Conservation (phyloP, 805 yeast genomes). For the Vanderwaltozyma verrucispora region DNA sequence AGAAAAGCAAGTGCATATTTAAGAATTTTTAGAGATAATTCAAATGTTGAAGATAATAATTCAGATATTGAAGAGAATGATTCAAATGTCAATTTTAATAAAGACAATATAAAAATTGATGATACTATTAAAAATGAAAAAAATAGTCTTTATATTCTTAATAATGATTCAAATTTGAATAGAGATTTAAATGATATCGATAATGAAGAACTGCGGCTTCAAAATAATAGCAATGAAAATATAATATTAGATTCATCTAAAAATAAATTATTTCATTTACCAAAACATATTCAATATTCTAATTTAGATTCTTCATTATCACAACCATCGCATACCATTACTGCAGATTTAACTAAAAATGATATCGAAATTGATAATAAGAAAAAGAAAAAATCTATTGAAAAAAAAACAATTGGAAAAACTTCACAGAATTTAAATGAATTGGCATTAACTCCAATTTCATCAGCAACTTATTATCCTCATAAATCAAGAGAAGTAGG, state of each 20-base stretch:
- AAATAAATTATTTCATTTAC: neutral
- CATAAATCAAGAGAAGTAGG: constrained; percentile 36
- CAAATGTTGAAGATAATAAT: neutral
- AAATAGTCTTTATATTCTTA: too few relatives aligned
- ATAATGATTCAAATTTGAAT: neutral
- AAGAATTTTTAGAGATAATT: constrained; percentile 27
- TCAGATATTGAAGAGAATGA: neutral
- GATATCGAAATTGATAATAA: too few relatives aligned
- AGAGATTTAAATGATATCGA: neutral
- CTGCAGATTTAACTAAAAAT: neutral
- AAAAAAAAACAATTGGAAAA: neutral
- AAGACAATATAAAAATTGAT: neutral
- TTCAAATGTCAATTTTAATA: neutral
- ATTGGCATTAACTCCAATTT: constrained; percentile 42
- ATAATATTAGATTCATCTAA: neutral
- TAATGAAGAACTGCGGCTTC: neutral
- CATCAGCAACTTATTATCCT: constrained; percentile 64
- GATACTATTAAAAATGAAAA: neutral
- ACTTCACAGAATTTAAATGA: neutral
- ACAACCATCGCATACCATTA: too few relatives aligned
- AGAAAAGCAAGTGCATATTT: constrained; percentile 28
- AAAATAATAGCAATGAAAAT: neutral
- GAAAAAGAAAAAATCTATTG: too few relatives aligned
- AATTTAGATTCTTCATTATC: neutral
- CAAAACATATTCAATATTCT: neutral